Evolutionary conservation across 192 early-diverging fungal species (phyloP).

Genomic region (Hyaloraphidium curvatum): DNA sequence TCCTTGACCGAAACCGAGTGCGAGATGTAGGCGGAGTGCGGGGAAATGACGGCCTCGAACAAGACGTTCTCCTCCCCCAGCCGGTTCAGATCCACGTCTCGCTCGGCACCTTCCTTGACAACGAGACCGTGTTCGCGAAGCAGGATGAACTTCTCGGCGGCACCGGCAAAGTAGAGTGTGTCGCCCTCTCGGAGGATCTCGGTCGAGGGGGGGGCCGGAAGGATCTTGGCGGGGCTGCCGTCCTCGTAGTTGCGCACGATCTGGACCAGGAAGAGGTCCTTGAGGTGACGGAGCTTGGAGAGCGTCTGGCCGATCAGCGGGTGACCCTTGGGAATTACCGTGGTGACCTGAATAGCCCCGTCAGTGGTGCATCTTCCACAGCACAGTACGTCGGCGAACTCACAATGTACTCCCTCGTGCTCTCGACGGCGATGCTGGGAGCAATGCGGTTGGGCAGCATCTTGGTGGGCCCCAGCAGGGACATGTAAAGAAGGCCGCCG

Average conservation of each 20-base stretch:
- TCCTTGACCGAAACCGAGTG: background rate
- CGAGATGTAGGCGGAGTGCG: background rate
- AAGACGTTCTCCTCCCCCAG: background rate
- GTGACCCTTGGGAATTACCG: no score
- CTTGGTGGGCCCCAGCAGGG: background rate
- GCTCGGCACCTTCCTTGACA: conserved; percentile 1
- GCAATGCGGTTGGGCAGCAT: conserved; percentile 5
- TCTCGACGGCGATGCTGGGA: background rate
- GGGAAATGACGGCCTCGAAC: conserved; percentile 2
- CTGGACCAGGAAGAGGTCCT: background rate
- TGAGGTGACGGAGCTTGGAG: conserved; percentile 1
- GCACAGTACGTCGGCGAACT: no score
- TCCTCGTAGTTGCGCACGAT: background rate
- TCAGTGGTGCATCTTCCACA: no score
- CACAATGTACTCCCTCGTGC: conserved; percentile 6
- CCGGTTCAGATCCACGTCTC: background rate
- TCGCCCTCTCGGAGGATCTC: conserved; percentile 2
- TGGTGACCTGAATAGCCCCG: no score
- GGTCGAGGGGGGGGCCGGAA: background rate
- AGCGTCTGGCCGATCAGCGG: no score
- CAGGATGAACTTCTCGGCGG: background rate
- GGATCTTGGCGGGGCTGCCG: background rate
- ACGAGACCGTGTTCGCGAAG: background rate
- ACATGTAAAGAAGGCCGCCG: background rate
- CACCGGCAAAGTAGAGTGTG: conserved; percentile 6